Conservation (phyloP, 140 eudicot genomes). For the Senecio squalidus region DNA sequence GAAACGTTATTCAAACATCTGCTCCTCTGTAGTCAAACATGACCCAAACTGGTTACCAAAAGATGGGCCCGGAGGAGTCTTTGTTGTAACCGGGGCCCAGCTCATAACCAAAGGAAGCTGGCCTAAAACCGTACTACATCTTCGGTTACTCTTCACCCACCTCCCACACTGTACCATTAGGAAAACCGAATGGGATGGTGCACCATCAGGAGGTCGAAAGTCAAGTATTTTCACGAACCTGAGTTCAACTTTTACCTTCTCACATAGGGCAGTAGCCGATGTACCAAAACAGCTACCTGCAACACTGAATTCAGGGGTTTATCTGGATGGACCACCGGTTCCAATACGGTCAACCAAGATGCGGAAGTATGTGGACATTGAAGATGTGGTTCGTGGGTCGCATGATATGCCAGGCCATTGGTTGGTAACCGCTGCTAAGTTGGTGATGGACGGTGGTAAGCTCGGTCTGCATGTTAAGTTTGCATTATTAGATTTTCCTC, state of each 20-base stretch:
- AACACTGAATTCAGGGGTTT: slow-evolving; percentile 83
- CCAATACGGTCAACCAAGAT: slow-evolving; percentile 59
- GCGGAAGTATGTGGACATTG: slow-evolving; percentile 55
- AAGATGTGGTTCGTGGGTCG: slow-evolving; percentile 80
- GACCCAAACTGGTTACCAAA: slow-evolving; percentile 62
- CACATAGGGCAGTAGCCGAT: slow-evolving; percentile 43
- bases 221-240: slow-evolving; percentile 67
- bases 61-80: slow-evolving; percentile 52
- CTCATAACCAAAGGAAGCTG: slow-evolving; percentile 71
- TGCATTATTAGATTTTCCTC: slow-evolving; percentile 64
- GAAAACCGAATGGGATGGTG: slow-evolving; percentile 77
- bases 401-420: slow-evolving; percentile 94
- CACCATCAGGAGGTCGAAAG: slow-evolving; percentile 55
- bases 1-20: slow-evolving; percentile 69
- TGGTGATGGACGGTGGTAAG: slow-evolving; percentile 76
- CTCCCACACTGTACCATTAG: slow-evolving; percentile 78
- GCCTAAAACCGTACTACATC: slow-evolving; percentile 80
- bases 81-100: slow-evolving; percentile 87
- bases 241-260: slow-evolving; percentile 76
- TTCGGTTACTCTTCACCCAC: slow-evolving; percentile 66
- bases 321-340: slow-evolving; percentile 89
- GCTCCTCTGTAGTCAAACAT: slow-evolving; percentile 76
- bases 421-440: slow-evolving; percentile 92
- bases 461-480: slow-evolving; percentile 84
- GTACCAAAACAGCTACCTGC: slow-evolving; percentile 65